Percentiles rank a stretch among this genome's conserved stretches.
Evolutionary conservation across 2,329 filamentous ascomycete genomes (phyloP).

Genomic region (Colletotrichum paranaense): DNA sequence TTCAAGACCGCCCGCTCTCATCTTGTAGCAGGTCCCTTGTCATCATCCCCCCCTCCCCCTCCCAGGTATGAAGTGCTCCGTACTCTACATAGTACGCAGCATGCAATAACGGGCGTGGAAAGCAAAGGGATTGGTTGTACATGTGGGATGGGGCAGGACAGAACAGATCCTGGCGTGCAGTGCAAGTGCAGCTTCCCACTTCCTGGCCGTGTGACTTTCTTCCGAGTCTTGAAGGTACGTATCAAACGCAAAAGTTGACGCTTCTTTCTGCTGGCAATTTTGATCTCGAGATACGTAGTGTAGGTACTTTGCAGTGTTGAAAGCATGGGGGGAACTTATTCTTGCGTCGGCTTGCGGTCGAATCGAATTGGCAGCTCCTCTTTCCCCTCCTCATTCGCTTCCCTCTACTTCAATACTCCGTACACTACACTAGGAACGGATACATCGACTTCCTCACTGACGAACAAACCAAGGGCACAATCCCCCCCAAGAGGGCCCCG

Average conservation of each 20-base stretch:
- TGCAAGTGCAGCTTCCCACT: background rate
- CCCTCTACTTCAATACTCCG: conserved; percentile 6
- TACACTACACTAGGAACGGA: too few relatives aligned
- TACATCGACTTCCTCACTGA: background rate
- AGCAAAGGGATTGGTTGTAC: background rate
- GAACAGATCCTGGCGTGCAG: conserved; percentile 1
- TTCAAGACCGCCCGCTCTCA: conserved; percentile 29
- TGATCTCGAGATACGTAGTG: background rate
- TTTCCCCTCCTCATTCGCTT: conserved; percentile 4
- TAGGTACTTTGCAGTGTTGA: background rate
- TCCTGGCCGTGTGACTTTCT: background rate
- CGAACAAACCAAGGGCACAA: background rate
- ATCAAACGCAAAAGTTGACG: background rate
- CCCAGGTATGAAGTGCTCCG: too few relatives aligned
- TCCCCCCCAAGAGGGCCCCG: conserved; percentile 1
- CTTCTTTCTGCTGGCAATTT: background rate
- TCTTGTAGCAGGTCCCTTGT: conserved; percentile 24
- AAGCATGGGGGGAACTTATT: background rate
- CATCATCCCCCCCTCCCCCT: conserved; percentile 19
- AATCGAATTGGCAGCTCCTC: conserved; percentile 22
- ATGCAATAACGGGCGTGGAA: conserved; percentile 1
- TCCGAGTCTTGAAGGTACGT: conserved; percentile 6
- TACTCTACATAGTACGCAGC: too few relatives aligned
- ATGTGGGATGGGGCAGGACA: background rate
- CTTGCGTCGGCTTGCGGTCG: background rate